A percentile compares a stretch with the other conserved stretches of the same genome.
phyloP scores from a whole-genome alignment of 2,329 filamentous ascomycete genomes.

The Pyricularia sp. region DNA sequence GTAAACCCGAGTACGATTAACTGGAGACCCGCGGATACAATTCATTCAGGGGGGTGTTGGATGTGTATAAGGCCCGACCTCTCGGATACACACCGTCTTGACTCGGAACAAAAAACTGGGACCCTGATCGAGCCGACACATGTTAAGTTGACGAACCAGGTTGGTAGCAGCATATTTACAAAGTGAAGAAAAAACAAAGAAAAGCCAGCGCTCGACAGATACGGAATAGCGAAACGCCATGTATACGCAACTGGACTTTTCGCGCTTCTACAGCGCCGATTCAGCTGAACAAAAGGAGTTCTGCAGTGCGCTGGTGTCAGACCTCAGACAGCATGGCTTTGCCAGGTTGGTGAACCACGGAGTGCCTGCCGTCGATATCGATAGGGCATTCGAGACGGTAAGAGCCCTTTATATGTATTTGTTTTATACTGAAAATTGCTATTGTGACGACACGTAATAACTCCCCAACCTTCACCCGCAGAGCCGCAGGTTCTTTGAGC shows the following conservation, averaged over 20 bases:
- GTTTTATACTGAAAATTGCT: not conserved
- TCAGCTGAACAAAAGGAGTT: not conserved
- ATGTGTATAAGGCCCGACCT: too few relatives aligned
- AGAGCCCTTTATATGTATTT: not conserved
- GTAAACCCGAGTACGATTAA: too few relatives aligned
- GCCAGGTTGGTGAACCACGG: slow-evolving; percentile 1
- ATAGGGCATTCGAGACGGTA: not conserved
- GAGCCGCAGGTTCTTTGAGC: not conserved
- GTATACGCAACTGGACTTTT: not conserved
- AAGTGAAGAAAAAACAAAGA: too few relatives aligned
- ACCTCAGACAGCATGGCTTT: not conserved
- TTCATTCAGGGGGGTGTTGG: too few relatives aligned
- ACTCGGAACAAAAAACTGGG: too few relatives aligned
- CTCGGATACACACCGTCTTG: too few relatives aligned
- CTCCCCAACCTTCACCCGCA: not conserved
- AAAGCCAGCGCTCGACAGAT: too few relatives aligned
- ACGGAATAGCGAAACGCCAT: not conserved
- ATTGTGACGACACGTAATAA: not conserved
- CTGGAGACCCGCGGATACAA: too few relatives aligned
- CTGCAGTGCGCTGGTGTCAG: not conserved
- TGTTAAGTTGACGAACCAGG: too few relatives aligned
- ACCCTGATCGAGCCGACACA: too few relatives aligned
- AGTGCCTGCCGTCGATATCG: not conserved
- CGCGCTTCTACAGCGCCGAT: not conserved
- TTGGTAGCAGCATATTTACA: too few relatives aligned